Base-by-base conservation (phyloP, 2,329 filamentous ascomycete species). In the Aspergillus quadrilineatus region DNA sequence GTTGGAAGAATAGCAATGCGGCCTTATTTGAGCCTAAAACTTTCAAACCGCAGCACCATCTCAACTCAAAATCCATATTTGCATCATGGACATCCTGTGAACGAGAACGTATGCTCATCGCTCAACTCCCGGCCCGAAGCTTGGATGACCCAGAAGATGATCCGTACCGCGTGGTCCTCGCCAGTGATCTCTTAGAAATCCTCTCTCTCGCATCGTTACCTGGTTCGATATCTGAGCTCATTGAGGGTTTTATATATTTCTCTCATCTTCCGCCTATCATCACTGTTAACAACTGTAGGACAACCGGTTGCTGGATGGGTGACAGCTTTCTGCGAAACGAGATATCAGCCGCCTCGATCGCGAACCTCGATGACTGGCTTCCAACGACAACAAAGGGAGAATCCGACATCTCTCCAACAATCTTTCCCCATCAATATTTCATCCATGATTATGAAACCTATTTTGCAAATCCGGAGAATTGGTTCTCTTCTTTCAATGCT, bases 81-180 rank as follows among this genome's bases (percentile, higher is more conserved):
- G 54, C 61, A 34, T 76, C 73, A 10, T 85, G 83, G 78, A 66
- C 69, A 6, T 59, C 62, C 5, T 75, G 80, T 10, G 92, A 95
- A 67, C 68, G 71, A n/a, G 71, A 76, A 9, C 76, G 75, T 29
- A 76, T 77, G 1, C 60, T 67, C 12, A 73, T 75, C 42, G 79
- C 87, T 7, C 78, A 76, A 41, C 76, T 86, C 55, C 90, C 92
- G 5, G 89, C 89, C 14, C 84, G 89, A 48, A 88, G 88, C 0
- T 78, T 89, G 58, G 91, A 97, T 68, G 86, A 91, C 28, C 81
- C 84, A 1, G 83, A 82, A 61, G 88, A 92, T 57, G 93, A 97
- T 66, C 89, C 91, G 0, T 96, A 89, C 63, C 83, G 92, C 36
- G 84, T 94, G 3, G 83, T 96, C 45, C 83, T 97, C 67, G 92